A percentile compares a stretch with the other conserved stretches of the same genome.
phyloP scores from a whole-genome alignment of 2,329 filamentous ascomycete genomes.

The Stemphylium vesicarium region DNA sequence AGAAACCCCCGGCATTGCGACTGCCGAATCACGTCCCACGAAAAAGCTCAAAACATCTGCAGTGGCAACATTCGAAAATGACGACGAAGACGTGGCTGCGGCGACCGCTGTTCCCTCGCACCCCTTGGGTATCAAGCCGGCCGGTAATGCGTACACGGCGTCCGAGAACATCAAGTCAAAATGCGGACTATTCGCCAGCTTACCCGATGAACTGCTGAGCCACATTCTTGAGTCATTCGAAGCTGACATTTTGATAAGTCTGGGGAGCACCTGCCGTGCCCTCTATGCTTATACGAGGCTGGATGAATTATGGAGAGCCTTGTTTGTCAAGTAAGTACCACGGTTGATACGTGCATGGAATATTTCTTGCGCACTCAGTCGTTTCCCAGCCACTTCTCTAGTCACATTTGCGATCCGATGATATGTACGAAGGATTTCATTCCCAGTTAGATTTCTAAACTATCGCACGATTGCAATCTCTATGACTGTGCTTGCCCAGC shows the following conservation, averaged over 20 bases:
- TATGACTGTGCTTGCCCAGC: slow-evolving; percentile 11
- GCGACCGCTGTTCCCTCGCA: slow-evolving; percentile 72
- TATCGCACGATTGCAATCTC: neutral
- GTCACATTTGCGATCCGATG: slow-evolving; percentile 1
- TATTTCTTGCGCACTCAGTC: slow-evolving; percentile 11
- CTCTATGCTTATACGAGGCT: slow-evolving; percentile 82
- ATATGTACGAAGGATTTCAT: slow-evolving; percentile 1
- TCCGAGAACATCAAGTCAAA: slow-evolving; percentile 69
- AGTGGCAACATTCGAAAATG: slow-evolving; percentile 22
- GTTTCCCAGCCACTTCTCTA: neutral
- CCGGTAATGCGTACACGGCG: slow-evolving; percentile 79
- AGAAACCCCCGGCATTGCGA: slow-evolving; percentile 28
- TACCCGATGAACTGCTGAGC: slow-evolving; percentile 83
- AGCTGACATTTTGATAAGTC: slow-evolving; percentile 62
- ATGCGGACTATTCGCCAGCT: slow-evolving; percentile 68
- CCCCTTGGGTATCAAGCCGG: slow-evolving; percentile 82
- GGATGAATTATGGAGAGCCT: slow-evolving; percentile 87
- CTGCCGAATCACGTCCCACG: slow-evolving; percentile 41
- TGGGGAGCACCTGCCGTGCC: slow-evolving; percentile 83
- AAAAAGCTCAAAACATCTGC: slow-evolving; percentile 44
- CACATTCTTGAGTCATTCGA: slow-evolving; percentile 79
- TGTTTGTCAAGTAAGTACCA: slow-evolving; percentile 80
- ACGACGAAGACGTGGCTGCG: slow-evolving; percentile 51
- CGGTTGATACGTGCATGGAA: slow-evolving; percentile 5
- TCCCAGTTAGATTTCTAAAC: slow-evolving; percentile 2